A percentile compares a stretch with the other conserved stretches of the same genome.
Conservation (phyloP, 1,139 yeast genomes). For the Pichia sp. region DNA sequence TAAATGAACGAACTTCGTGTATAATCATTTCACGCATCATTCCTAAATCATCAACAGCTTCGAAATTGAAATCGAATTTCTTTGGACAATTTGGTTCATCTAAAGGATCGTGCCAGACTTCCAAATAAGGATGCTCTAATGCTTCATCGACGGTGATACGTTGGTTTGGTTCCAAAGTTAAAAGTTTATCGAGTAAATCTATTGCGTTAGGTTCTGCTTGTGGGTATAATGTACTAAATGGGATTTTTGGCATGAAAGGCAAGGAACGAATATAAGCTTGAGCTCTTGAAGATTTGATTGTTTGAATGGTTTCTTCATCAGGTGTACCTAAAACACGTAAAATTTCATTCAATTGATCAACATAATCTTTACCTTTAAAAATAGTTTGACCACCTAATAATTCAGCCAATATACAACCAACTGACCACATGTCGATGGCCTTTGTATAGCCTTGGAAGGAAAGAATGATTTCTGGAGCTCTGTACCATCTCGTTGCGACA, state of each 20-base stretch:
- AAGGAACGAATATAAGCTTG: constrained; percentile 88
- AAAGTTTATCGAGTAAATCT: constrained; percentile 78
- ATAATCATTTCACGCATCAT: constrained; percentile 74
- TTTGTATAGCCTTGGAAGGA: constrained; percentile 91
- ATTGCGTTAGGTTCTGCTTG: constrained; percentile 84
- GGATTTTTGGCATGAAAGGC: constrained; percentile 80
- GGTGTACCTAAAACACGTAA: constrained; percentile 89
- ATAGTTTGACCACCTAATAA: constrained; percentile 89
- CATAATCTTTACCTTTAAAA: constrained; percentile 93
- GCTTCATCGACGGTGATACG: constrained; percentile 92
- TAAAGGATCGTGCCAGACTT: constrained; percentile 95
- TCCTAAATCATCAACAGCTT: constrained; percentile 78
- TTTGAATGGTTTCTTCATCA: constrained; percentile 71
- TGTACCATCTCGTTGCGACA: constrained; percentile 97
- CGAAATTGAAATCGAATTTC: constrained; percentile 88
- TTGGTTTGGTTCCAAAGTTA: constrained; percentile 82
- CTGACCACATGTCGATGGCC: constrained; percentile 97
- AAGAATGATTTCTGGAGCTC: constrained; percentile 97
- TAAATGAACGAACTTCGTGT: constrained; percentile 76
- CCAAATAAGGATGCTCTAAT: constrained; percentile 80
- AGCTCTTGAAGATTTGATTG: constrained; percentile 87
- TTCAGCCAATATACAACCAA: constrained; percentile 95
- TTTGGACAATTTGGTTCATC: constrained; percentile 89
- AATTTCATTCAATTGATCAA: constrained; percentile 91
- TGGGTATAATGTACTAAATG: constrained; percentile 74